Base-by-base conservation (phyloP, 2,329 filamentous ascomycete genomes). In the Raffaelea albimanens region DNA sequence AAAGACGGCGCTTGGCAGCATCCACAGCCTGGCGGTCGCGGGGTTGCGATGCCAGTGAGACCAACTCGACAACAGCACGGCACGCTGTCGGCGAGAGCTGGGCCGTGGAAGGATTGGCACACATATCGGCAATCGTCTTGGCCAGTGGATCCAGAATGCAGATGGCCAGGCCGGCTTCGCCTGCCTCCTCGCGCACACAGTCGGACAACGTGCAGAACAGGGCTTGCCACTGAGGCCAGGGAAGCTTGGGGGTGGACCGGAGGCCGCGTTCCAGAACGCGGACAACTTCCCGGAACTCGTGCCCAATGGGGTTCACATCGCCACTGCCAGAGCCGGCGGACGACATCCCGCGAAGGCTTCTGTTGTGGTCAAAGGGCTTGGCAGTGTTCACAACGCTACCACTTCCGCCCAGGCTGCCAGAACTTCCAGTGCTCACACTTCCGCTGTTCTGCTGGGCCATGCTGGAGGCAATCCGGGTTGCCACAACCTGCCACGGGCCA, bases 141-240 rank as follows among this genome's bases (percentile, higher is more conserved):
- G 85, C 78, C 3, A 93, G 57, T 1, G 83, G 84, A 51, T 94
- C 87, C 36, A 90, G 69, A 2, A 88, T 71, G 21, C 77, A 75
- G 44, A 85, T 69, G 5, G 81, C 76, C 38, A 82, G 72, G 5
- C 80, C 82, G 16, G 77, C 75, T 52, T 87, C 80, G 3, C 87
- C 85, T 45, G 76, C 76, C 53, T 87, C 80, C 13, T 72, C 66
- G 18, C 70, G 73, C 7, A 83, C 75, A 45, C 77, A 75, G 9
- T 71, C 63, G 3, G 76, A 67, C 9, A 87, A 65, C 1, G 70
- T 62, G 9, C 74, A 66, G 45, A 87, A 78, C 1, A 91, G 66
- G 0, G 68, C 61, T 22, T 68, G 59, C 76, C 76, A 80, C 7
- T 66, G 59, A 16, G 63, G 50, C 54, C 63, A 65, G 0, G 73